Evolutionary conservation across 768 basidiomycete species (phyloP).

Genomic region (Collybiopsis confluens): DNA sequence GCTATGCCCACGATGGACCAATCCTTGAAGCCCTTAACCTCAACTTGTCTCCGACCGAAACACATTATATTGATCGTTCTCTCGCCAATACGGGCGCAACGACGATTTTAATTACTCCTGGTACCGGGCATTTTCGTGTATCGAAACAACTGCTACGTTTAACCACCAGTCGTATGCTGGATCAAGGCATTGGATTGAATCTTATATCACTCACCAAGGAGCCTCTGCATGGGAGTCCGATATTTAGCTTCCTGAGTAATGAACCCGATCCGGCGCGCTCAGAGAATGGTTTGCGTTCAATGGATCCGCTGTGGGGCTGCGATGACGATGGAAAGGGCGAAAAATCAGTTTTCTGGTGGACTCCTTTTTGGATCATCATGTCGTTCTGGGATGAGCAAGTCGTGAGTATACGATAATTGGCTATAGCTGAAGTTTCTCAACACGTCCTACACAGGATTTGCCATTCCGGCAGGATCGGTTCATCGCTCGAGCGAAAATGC

Average conservation of each 20-base stretch:
- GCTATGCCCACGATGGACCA: slow-evolving; percentile 90
- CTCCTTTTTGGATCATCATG: slow-evolving; percentile 81
- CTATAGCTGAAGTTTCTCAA: not conserved
- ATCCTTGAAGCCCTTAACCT: slow-evolving; percentile 95
- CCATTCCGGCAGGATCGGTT: slow-evolving; percentile 84
- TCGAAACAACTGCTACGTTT: slow-evolving; percentile 85
- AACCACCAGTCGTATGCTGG: slow-evolving; percentile 90
- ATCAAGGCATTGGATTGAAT: slow-evolving; percentile 89
- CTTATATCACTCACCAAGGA: slow-evolving; percentile 86
- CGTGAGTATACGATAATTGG: slow-evolving; percentile 14
- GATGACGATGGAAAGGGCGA: slow-evolving; percentile 42
- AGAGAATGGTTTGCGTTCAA: slow-evolving; percentile 43
- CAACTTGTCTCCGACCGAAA: slow-evolving; percentile 87
- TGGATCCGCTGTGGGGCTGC: slow-evolving; percentile 76
- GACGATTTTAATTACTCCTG: slow-evolving; percentile 86
- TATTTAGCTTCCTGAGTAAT: slow-evolving; percentile 80
- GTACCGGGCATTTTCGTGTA: slow-evolving; percentile 90
- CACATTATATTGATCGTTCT: slow-evolving; percentile 93
- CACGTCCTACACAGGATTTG: slow-evolving; percentile 37
- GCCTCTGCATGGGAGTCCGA: slow-evolving; percentile 88
- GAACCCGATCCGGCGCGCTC: slow-evolving; percentile 47
- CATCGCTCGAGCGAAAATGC: slow-evolving; percentile 93
- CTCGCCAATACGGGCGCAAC: slow-evolving; percentile 82
- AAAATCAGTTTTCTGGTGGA: slow-evolving; percentile 78
- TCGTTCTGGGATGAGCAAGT: slow-evolving; percentile 87